Base-by-base conservation (phyloP, 345 rosid genomes). In the Tarenaya hassleriana region DNA sequence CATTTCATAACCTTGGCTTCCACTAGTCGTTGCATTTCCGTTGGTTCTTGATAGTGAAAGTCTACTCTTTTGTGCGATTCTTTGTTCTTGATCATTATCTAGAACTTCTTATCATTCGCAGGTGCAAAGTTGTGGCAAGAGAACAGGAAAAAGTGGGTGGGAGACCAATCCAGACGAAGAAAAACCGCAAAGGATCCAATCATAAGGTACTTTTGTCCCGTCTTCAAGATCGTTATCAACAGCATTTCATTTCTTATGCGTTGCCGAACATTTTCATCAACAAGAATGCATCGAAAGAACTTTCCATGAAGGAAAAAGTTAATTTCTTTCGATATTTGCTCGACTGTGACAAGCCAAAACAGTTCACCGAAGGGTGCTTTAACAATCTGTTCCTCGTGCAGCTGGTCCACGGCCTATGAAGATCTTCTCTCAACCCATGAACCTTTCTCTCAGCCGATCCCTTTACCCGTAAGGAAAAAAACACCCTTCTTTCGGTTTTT, bases 391-490 rank as follows among this genome's bases (percentile, higher is more conserved):
- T 52, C 63, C 14, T 52, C 14, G 52, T 75, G 77, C 81, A 89
- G 97, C 81, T 86, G 97, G 95, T 76, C 95, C 7, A 81, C 78
- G 16, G 75, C 95, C 8, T 86, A 86, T 51, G 97, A 86, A 62
- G 97, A 86, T 48, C 81, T 86, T 47, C 90, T 89, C 42, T 75
- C 79, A 50, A 79, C 80, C 37, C 71, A 73, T 35, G 89, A 81
- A 50, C 95, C 95, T 33, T 89, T 89, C 73, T 56, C 95, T 0
- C 75, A 81, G 72, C 72, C 83, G 7, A 89, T 89, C 40, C 94
- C 97, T 70, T 79, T 89, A 62, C 70, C 95, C 1, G 95, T 89
- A 80, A 76, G 82, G 50, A 50, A 58, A 12, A 31, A 35, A n/a
- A 32, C 16, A 47, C 42, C 46, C 1, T 40, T 9, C 50, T 7